Evolutionary conservation across 768 basidiomycete species (phyloP).

Genomic region (Tricholoma terreum): DNA sequence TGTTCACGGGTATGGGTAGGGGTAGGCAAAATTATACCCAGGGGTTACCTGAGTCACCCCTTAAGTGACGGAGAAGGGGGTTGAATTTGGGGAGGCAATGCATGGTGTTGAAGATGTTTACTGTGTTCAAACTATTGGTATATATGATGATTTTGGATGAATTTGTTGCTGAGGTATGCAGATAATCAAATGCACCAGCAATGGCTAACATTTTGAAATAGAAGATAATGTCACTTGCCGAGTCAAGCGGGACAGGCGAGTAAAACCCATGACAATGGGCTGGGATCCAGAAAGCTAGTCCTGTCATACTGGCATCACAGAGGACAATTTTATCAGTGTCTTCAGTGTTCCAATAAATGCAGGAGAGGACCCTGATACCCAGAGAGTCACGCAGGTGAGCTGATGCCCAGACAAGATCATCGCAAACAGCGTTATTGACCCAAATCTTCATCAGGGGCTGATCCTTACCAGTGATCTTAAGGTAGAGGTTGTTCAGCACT

Average conservation of each 20-base stretch:
- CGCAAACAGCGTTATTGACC: background rate
- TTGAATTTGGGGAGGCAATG: slow-evolving; percentile 6
- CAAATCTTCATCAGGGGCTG: background rate
- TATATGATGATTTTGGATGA: no score
- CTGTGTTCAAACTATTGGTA: slow-evolving; percentile 19
- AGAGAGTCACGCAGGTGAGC: background rate
- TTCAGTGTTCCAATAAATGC: background rate
- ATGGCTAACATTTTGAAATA: slow-evolving; percentile 23
- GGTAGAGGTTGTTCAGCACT: background rate
- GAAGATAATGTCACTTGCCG: no score
- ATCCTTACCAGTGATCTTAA: background rate
- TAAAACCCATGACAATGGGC: no score
- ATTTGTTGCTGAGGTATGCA: no score
- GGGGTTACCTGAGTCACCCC: no score
- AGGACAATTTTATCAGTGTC: background rate
- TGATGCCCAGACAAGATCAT: background rate
- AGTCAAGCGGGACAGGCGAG: no score
- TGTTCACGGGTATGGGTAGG: no score
- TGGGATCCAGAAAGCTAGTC: background rate
- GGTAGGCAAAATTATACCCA: no score
- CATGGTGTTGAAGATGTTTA: slow-evolving; percentile 18
- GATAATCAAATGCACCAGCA: slow-evolving; percentile 7
- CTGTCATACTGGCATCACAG: background rate
- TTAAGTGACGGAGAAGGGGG: slow-evolving; percentile 13
- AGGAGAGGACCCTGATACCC: background rate